A percentile compares a stretch with the other conserved stretches of the same genome.
These are phyloP conservation scores for Chalaropsis ovoidea DNA, from an alignment of 2,329 filamentous ascomycete genomes.

Conservation along the genomic window DNA sequence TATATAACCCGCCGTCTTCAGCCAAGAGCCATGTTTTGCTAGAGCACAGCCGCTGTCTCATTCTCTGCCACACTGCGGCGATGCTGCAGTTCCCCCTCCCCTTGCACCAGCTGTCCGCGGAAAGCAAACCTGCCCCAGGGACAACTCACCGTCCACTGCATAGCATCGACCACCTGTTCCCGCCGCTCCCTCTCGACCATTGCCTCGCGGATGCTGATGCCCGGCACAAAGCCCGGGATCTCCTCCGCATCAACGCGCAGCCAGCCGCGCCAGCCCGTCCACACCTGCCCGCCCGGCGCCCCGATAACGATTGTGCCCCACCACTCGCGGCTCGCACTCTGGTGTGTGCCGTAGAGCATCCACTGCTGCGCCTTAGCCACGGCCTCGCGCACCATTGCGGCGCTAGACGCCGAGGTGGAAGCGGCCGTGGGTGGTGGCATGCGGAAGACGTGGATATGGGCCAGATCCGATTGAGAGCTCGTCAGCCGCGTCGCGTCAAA, in stretches of 20 bases:
- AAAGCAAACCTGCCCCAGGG: slow-evolving; percentile 43
- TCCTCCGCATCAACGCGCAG: slow-evolving; percentile 40
- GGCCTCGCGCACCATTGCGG: slow-evolving; percentile 31
- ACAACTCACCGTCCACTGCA: slow-evolving; percentile 36
- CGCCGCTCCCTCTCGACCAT: slow-evolving; percentile 35
- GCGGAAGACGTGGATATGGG: slow-evolving; percentile 44
- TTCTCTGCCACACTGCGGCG: not conserved
- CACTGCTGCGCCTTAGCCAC: slow-evolving; percentile 37
- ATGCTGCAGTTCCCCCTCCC: not conserved
- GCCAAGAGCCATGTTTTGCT: not conserved
- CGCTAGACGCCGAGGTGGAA: slow-evolving; percentile 25
- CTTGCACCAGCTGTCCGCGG: slow-evolving; percentile 15
- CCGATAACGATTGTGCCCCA: slow-evolving; percentile 51
- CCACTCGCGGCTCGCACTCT: slow-evolving; percentile 41
- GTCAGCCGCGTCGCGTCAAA: slow-evolving; percentile 45
- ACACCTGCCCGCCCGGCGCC: slow-evolving; percentile 33
- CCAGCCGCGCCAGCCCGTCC: slow-evolving; percentile 37
- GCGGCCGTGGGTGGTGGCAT: slow-evolving; percentile 31
- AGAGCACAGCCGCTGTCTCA: not conserved
- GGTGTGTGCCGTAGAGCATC: slow-evolving; percentile 42
- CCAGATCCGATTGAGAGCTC: slow-evolving; percentile 35
- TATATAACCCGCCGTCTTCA: not conserved
- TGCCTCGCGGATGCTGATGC: slow-evolving; percentile 39
- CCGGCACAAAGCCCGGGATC: slow-evolving; percentile 34
- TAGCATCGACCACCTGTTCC: slow-evolving; percentile 35